Evolutionary conservation across 2,329 filamentous ascomycete species (phyloP).

Genomic region (Hypoxylon sp.): DNA sequence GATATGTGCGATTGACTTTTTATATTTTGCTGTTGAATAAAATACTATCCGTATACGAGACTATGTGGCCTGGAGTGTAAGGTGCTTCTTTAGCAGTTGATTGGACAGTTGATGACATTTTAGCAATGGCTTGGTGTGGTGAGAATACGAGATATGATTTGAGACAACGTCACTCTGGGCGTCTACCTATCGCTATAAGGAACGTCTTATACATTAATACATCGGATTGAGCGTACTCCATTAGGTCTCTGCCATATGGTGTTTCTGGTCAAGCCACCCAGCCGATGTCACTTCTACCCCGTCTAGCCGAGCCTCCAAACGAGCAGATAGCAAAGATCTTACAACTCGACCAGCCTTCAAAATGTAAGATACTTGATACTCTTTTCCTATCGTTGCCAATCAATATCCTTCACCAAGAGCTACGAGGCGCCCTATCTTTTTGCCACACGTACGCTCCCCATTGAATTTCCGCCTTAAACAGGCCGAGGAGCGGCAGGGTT

Average conservation of each 20-base stretch:
- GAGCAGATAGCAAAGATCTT: constrained; percentile 11
- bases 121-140: background rate
- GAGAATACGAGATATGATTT: background rate
- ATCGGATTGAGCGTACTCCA: background rate
- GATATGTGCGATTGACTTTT: background rate
- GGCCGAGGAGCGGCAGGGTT: constrained; percentile 1
- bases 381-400: constrained; percentile 14
- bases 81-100: background rate
- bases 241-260: background rate
- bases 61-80: background rate
- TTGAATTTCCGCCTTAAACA: background rate
- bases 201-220: background rate
- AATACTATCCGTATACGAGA: background rate
- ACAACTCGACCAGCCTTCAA: background rate
- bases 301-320: constrained; percentile 1
- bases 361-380: constrained; percentile 13
- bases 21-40: background rate
- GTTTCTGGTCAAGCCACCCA: background rate
- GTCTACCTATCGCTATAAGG: background rate
- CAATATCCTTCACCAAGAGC: background rate
- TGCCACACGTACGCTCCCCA: constrained; percentile 7
- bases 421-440: background rate
- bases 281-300: constrained; percentile 10
- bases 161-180: background rate
- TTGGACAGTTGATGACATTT: no score